These are phyloP conservation scores for Fusarium hostae DNA, from an alignment of 2,329 filamentous ascomycete genomes.

Conservation along the genomic window DNA sequence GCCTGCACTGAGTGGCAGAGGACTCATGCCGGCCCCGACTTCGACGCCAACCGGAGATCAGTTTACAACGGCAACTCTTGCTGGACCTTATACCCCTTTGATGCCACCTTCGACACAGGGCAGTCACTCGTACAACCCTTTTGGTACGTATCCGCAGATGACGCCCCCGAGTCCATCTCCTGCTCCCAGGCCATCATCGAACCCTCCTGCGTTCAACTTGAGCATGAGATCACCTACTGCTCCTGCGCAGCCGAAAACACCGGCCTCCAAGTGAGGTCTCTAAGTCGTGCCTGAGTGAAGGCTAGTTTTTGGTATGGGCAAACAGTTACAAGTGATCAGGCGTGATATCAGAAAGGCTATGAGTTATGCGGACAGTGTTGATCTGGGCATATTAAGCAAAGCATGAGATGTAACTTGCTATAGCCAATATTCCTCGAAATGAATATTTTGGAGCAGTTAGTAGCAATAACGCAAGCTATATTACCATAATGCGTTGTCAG, in stretches of 20 bases:
- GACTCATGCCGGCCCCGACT: background rate
- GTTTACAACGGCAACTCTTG: background rate
- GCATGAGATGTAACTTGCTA: background rate
- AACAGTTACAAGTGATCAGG: background rate
- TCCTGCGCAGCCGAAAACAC: background rate
- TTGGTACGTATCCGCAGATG: background rate
- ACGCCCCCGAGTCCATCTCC: conserved; percentile 40
- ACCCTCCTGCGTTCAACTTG: background rate
- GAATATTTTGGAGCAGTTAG: background rate
- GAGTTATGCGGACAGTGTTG: background rate
- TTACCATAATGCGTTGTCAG: no score
- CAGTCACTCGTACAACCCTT: background rate
- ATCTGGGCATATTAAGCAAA: background rate
- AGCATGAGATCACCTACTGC: background rate
- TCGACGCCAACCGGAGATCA: background rate
- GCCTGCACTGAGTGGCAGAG: background rate
- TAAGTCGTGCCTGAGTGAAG: no score
- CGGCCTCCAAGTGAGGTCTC: background rate
- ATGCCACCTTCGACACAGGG: background rate
- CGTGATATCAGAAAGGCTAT: background rate
- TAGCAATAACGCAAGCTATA: background rate
- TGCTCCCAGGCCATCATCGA: conserved; percentile 16
- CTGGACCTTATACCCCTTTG: background rate
- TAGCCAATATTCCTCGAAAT: background rate
- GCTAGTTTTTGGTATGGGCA: conserved; percentile 1